Conservation (phyloP, 2,329 filamentous ascomycete genomes). For the Penicillium sp. region DNA sequence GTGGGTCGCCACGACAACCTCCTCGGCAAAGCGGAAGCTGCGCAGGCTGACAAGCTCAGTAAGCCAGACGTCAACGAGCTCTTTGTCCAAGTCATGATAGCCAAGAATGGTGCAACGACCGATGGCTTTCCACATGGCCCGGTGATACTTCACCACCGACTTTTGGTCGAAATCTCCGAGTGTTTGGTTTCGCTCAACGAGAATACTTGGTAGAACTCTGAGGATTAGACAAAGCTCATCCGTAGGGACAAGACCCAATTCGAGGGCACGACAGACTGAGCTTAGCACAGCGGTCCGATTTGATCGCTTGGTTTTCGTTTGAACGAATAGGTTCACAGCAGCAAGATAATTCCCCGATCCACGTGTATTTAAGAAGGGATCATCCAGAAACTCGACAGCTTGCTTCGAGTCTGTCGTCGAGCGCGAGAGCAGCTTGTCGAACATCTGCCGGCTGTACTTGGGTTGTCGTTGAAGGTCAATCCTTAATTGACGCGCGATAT, state of each 20-base stretch:
- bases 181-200: conserved; percentile 18
- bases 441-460: conserved; percentile 37
- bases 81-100: conserved; percentile 34
- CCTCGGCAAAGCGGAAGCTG: conserved; percentile 27
- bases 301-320: conserved; percentile 17
- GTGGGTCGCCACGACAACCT: conserved; percentile 35
- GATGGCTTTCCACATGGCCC: conserved; percentile 41
- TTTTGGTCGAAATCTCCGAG: conserved; percentile 17
- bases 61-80: conserved; percentile 36
- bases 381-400: conserved; percentile 36
- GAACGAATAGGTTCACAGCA: conserved; percentile 29
- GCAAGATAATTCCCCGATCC: conserved; percentile 39
- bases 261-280: conserved; percentile 32
- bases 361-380: conserved; percentile 38
- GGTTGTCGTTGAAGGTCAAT: conserved; percentile 40
- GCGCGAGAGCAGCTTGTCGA: conserved; percentile 32
- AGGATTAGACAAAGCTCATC: conserved; percentile 38
- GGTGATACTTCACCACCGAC: conserved; percentile 26
- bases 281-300: conserved; percentile 27
- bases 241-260: conserved; percentile 37
- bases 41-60: conserved; percentile 25
- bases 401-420: conserved; percentile 21
- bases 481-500: conserved; percentile 28
- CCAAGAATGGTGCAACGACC: conserved; percentile 37
- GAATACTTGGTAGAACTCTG: conserved; percentile 24